Evolutionary conservation across 192 early-diverging fungal genomes (phyloP), one percentile per base, ranked within the genome.

Genomic region (Gamsiella multidivaricata): DNA sequence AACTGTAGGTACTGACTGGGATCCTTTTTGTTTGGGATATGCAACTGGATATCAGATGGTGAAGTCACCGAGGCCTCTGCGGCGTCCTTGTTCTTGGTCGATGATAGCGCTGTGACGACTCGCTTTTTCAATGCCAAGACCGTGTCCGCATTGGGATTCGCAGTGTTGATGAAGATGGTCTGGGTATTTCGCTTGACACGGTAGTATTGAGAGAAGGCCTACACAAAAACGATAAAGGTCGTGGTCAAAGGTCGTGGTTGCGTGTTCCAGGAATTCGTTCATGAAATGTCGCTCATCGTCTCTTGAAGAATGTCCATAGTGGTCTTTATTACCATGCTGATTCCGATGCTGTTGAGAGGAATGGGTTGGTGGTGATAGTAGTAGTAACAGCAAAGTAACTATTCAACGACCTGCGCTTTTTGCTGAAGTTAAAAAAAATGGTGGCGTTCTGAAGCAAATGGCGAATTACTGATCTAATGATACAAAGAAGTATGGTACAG

Each of bases 141-240:
- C 4, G 58, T 67, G 20, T 76, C 73, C 9, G 32, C 55, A 20
- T 22, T 62, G 28, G 73, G 73, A 17, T 61, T 57, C 14, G 73
- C 23, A 14, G 25, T 67, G 50, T 76, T 76, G 54, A 76, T 62
- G 33, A 76, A 76, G 37, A 76, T 62, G 18, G 65, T 76, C 18
- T 68, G 64, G 10, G 49, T 68, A 28, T 76, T 29, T 32, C 73
- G 73, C 52, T 76, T 76, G 29, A 76, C 73, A n/a, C 73, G 51
- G 47, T 68, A 76, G 36, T 63, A 68, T 41, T 76, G 73, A 9
- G 60, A 52, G 31, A 56, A 66, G 4, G 37, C 2, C 4, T 43
- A 22, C 52, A 54, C 57, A 18, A 11, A 28, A 6, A 56, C 9
- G 42, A 55, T 11, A 45, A 41, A 65, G 11, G 37, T 41, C 23